These are phyloP conservation scores for Pleurotus pulmonarius DNA, from an alignment of 768 basidiomycete species.

Conservation along the genomic window DNA sequence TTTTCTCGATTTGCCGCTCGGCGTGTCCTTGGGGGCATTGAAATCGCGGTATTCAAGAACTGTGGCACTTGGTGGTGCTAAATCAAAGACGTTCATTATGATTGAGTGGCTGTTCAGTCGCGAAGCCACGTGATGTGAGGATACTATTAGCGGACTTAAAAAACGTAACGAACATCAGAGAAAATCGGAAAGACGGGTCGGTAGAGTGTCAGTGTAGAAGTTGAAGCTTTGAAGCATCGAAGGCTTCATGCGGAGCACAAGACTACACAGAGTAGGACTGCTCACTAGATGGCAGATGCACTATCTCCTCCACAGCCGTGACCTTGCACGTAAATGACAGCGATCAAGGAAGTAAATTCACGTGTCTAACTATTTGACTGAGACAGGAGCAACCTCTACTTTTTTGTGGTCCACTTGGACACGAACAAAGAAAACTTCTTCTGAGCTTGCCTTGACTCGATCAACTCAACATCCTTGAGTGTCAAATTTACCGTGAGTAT, in stretches of 20 bases:
- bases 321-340: too few relatives aligned
- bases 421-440: not conserved
- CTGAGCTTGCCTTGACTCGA: not conserved
- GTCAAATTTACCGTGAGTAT: not conserved
- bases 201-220: too few relatives aligned
- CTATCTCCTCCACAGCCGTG: too few relatives aligned
- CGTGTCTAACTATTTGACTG: too few relatives aligned
- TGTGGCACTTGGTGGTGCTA: slow-evolving; percentile 2
- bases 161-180: too few relatives aligned
- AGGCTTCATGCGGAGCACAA: too few relatives aligned
- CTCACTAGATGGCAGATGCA: too few relatives aligned
- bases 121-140: not conserved
- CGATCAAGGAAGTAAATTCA: too few relatives aligned
- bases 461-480: not conserved
- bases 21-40: slow-evolving; percentile 3
- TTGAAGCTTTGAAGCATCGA: too few relatives aligned
- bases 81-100: not conserved
- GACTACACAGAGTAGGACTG: too few relatives aligned
- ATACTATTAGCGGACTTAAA: too few relatives aligned
- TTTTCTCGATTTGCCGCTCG: slow-evolving; percentile 2
- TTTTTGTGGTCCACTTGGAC: not conserved
- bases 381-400: not conserved
- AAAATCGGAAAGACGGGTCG: too few relatives aligned
- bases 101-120: not conserved
- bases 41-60: not conserved